Evolutionary conservation across 768 basidiomycete genomes (phyloP), one percentile per base, ranked within the genome.

Genomic region (Plicaturopsis crispa): DNA sequence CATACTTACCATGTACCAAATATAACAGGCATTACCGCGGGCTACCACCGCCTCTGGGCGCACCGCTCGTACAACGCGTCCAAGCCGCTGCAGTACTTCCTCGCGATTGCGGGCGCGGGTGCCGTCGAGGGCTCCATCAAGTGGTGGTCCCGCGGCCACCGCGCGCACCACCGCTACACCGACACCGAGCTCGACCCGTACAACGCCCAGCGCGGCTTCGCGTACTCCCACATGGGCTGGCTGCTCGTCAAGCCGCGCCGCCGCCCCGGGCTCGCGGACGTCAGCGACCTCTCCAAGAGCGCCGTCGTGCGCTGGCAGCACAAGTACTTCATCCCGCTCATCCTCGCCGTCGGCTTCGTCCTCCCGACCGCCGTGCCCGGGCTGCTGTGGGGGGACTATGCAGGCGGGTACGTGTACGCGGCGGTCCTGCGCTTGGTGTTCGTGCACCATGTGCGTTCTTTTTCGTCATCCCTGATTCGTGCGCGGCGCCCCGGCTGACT

Each of bases 101-200:
- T 75, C 32, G 61, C 64, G 5, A 40, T 67, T 22, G 63, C 62
- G 22, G 73, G 72, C 17, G 61, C 69, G 6, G 68, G 70, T 41
- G 67, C 72, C 18, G 68, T 74, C 23, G 61, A 74, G 50, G 73
- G 73, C 1, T 72, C 73, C n/a, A 68, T 69, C 56, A 61, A 64
- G 40, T 75, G 73, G 73, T 77, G 74, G 74, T 62, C 66, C 10
- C 58, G 73, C 16, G 69, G 67, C 26, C 74, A 77, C 55, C 62
- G 75, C 33, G 67, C 73, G 24, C 71, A 72, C 45, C 71, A 72
- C 52, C 65, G 70, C 48, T 61, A 61, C 40, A 75, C 72, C 46
- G 75, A 77, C 60, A 75, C 73, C 30, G 67, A 71, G 28, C 66
- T 75, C 31, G 73, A 77, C 54, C 75, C 75, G 4, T 77, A 77